These are phyloP conservation scores for Epichloe baconii DNA, from an alignment of 2,329 filamentous ascomycete genomes.

Conservation along the genomic window DNA sequence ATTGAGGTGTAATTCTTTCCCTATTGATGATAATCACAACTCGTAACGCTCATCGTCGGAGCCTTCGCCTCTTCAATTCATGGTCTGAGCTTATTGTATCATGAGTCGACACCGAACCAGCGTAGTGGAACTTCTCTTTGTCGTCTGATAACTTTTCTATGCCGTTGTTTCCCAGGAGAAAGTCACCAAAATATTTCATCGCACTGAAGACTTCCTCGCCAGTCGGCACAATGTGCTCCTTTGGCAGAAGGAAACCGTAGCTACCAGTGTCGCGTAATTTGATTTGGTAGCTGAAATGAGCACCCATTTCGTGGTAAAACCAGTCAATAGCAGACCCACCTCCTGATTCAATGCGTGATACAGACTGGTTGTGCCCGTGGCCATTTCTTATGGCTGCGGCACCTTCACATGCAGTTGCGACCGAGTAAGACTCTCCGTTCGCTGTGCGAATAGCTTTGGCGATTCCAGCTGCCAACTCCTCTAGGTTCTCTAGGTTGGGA, in stretches of 20 bases:
- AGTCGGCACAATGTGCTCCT: constrained; percentile 74
- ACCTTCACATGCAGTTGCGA: constrained; percentile 78
- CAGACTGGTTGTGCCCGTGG: constrained; percentile 10
- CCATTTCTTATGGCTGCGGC: constrained; percentile 33
- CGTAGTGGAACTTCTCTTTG: constrained; percentile 11
- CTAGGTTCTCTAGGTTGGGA: constrained; percentile 78
- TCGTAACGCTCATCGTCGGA: constrained; percentile 12
- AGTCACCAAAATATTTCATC: constrained; percentile 72
- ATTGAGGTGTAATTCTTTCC: too few relatives aligned
- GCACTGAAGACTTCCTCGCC: constrained; percentile 80
- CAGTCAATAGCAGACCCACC: constrained; percentile 87
- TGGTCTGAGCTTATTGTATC: constrained; percentile 9
- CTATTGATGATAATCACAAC: neutral
- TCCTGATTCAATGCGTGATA: constrained; percentile 50
- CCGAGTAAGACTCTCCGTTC: constrained; percentile 60
- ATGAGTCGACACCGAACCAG: constrained; percentile 1
- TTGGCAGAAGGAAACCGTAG: constrained; percentile 85
- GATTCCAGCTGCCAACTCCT: constrained; percentile 78
- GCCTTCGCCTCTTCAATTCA: constrained; percentile 19
- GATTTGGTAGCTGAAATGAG: constrained; percentile 82
- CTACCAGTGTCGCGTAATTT: constrained; percentile 87
- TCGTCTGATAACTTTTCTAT: constrained; percentile 33
- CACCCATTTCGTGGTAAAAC: constrained; percentile 80
- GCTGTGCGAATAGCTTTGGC: constrained; percentile 80
- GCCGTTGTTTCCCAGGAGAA: constrained; percentile 57